phyloP scores from a whole-genome alignment of 2,329 filamentous ascomycete genomes.

The Colletotrichum caudatum region DNA sequence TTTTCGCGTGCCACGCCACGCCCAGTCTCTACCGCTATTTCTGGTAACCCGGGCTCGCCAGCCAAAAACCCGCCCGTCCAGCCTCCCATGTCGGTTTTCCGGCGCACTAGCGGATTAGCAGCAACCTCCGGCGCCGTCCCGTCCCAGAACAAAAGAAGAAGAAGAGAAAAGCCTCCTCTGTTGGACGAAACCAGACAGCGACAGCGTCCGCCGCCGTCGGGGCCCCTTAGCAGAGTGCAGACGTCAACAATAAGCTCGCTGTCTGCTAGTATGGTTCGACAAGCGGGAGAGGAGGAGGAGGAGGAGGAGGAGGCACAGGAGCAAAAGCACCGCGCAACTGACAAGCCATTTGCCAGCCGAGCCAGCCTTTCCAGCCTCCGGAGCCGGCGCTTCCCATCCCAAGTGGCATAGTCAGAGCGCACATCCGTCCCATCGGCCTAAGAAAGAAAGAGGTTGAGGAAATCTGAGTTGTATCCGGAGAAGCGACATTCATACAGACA shows the following conservation, averaged over 20 bases:
- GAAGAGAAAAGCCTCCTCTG: slow-evolving; percentile 4
- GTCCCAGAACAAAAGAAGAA: background rate
- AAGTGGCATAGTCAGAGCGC: slow-evolving; percentile 8
- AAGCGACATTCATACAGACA: background rate
- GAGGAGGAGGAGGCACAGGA: background rate
- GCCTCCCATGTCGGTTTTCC: slow-evolving; percentile 4
- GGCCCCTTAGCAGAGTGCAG: background rate
- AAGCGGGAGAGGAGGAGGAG: too few relatives aligned
- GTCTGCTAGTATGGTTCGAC: slow-evolving; percentile 12
- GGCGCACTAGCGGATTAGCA: slow-evolving; percentile 13
- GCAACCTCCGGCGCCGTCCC: background rate
- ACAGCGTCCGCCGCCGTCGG: slow-evolving; percentile 6
- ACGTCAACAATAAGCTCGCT: background rate
- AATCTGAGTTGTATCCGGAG: background rate
- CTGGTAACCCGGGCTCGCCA: background rate
- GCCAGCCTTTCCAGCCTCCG: slow-evolving; percentile 22
- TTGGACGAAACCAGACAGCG: slow-evolving; percentile 35
- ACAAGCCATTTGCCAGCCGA: slow-evolving; percentile 10
- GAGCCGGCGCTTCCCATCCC: slow-evolving; percentile 17
- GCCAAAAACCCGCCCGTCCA: slow-evolving; percentile 9
- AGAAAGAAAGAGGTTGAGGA: background rate
- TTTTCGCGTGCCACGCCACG: background rate
- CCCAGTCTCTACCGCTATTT: slow-evolving; percentile 4
- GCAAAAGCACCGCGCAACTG: background rate
- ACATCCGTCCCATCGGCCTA: background rate